Evolutionary conservation across 257 asterid species (phyloP).

Genomic region (Solanum tacnaense): DNA sequence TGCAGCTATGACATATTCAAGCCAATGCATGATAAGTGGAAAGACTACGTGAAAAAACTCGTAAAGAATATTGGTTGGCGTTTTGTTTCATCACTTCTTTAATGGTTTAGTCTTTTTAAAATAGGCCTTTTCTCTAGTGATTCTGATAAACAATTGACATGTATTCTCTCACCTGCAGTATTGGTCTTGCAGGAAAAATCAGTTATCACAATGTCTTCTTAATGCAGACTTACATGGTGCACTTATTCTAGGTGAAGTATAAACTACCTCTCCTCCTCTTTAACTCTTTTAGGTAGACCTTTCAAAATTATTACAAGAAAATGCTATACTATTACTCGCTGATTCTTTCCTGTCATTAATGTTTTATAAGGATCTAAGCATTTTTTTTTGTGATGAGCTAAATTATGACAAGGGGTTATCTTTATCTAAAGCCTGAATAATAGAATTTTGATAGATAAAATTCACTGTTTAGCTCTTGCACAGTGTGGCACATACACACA

Average conservation of each 20-base stretch:
- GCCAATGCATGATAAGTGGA: conserved; percentile 39
- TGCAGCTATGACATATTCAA: conserved; percentile 56
- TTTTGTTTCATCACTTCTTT: not conserved
- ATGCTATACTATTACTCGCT: not conserved
- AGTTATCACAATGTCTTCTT: conserved; percentile 62
- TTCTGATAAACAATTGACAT: not conserved
- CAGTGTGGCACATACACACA: not conserved
- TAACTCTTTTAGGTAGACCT: not conserved
- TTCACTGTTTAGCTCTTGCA: not conserved
- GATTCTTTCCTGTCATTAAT: not conserved
- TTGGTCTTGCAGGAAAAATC: conserved; percentile 63
- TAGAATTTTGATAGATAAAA: not conserved
- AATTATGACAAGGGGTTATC: not conserved
- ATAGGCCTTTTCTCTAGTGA: not conserved
- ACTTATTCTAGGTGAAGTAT: not conserved
- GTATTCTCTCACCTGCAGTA: not conserved
- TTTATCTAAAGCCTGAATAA: not conserved
- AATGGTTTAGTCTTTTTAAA: not conserved
- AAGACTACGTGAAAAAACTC: not conserved
- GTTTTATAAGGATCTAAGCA: too few species aligned
- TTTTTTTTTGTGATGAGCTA: not conserved
- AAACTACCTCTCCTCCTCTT: not conserved
- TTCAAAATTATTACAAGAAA: not conserved
- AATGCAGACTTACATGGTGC: conserved; percentile 81
- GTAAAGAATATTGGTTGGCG: not conserved